A percentile compares a stretch with the other conserved stretches of the same genome.
These are phyloP conservation scores for Lobulomyces angularis DNA, from an alignment of 192 early-diverging fungal genomes.

Conservation along the genomic window DNA sequence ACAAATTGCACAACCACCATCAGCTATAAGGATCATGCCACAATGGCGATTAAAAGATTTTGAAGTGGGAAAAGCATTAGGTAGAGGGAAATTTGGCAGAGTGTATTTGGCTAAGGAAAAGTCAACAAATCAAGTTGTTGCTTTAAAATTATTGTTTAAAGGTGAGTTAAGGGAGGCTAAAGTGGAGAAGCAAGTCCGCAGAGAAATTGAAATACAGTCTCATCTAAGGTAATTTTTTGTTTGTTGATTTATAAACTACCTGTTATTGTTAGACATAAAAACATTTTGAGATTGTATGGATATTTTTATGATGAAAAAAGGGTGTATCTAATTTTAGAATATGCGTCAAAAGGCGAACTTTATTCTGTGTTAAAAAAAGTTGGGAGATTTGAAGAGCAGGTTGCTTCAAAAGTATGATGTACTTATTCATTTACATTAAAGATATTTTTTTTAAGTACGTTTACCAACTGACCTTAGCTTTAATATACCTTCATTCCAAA, in stretches of 20 bases:
- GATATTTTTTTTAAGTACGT: constrained; percentile 51
- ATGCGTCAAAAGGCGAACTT: constrained; percentile 86
- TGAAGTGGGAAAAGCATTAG: constrained; percentile 76
- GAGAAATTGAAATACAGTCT: constrained; percentile 92
- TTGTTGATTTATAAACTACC: background rate
- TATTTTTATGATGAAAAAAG: constrained; percentile 92
- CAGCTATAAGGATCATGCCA: constrained; percentile 3
- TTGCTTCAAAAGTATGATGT: constrained; percentile 52
- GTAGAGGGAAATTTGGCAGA: constrained; percentile 92
- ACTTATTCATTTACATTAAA: background rate
- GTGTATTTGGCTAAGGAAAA: constrained; percentile 89
- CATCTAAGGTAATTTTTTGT: constrained; percentile 55
- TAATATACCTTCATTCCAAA: constrained; percentile 77
- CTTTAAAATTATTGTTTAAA: constrained; percentile 86
- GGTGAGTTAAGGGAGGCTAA: constrained; percentile 57
- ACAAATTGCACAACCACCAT: too few species aligned
- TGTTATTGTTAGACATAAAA: constrained; percentile 49
- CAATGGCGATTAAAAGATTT: constrained; percentile 68
- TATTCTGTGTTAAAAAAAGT: constrained; percentile 69
- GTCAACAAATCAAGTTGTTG: constrained; percentile 72
- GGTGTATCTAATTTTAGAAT: constrained; percentile 88
- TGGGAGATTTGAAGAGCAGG: constrained; percentile 57
- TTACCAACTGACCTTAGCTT: constrained; percentile 71
- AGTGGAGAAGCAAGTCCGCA: constrained; percentile 78
- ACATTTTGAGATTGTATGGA: constrained; percentile 88